Conservation (phyloP, 208 protist genomes). For the Trypanosoma boissoni region DNA sequence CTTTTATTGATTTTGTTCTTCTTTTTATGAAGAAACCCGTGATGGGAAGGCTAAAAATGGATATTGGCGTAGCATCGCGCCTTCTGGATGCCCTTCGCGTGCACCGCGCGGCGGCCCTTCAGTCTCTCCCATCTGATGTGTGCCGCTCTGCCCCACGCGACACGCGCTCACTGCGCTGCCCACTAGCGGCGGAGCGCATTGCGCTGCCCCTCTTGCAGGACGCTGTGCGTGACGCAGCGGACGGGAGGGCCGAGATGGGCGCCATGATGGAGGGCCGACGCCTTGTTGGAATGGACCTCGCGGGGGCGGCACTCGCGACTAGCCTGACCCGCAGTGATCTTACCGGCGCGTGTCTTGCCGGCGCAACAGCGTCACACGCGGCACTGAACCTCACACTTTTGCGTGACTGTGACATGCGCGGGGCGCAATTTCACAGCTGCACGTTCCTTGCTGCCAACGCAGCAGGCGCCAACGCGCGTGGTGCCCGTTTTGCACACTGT, state of each 20-base stretch:
- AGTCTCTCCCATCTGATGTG: constrained; percentile 30
- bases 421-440: constrained; percentile 71
- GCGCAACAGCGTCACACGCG: constrained; percentile 40
- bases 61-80: constrained; percentile 26
- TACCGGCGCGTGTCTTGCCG: constrained; percentile 24
- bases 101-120: constrained; percentile 21
- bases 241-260: constrained; percentile 39
- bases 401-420: constrained; percentile 29
- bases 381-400: constrained; percentile 67
- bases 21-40: neutral
- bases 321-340: constrained; percentile 77
- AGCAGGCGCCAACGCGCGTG: constrained; percentile 23
- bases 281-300: constrained; percentile 51
- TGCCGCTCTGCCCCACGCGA: neutral
- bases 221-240: constrained; percentile 35
- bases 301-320: constrained; percentile 40
- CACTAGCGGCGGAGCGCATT: constrained; percentile 22
- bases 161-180: constrained; percentile 8
- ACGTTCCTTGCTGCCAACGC: constrained; percentile 62
- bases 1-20: neutral
- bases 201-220: constrained; percentile 33
- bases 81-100: constrained; percentile 56
- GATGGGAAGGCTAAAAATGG: constrained; percentile 37
- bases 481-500: constrained; percentile 72
- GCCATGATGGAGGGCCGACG: constrained; percentile 63